Evolutionary conservation across 2,329 filamentous ascomycete genomes (phyloP), one percentile per base, ranked within the genome.

Genomic region (Paecilomyces fulvus): DNA sequence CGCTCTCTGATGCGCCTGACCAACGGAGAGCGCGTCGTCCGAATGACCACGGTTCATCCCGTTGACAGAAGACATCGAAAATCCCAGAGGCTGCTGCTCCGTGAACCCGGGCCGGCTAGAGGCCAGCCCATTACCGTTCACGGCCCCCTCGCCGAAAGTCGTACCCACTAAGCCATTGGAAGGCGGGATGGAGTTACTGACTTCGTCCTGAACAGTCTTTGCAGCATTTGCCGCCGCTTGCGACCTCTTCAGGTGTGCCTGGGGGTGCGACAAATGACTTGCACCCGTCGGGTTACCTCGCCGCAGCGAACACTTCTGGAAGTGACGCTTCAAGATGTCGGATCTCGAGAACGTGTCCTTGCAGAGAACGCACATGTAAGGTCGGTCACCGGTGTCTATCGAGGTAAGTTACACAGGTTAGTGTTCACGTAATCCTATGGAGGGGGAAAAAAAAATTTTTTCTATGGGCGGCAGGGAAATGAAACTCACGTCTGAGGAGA

Each of bases 301-400:
- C 67, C 94, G 87, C 63, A 96, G 90, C 43, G 94, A 96, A 78
- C 94, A 99, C 80, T 99, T 99, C 75, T 96, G 92, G 77, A 97
- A 99, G 77, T 99, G 94, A 63, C 94, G 90, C 81, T 99, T 99
- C 67, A 99, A 79, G 63, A 99, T 97, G 71, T 99, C 94, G 80
- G 91, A 96, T 73, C 94, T 87, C 52, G 90, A 96, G 76, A 99
- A 99, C 31, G 92, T 97, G 75, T 97, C 94, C 73, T 94, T 91
- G 80, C 94, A 99, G 53, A 99, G 81, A 63, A 95, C 90, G 77
- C 94, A 99, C 85, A 95, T 95, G 79, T 99, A 99, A 56, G 94
- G 94, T 63, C 94, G 90, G 74, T 97, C 92, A 68, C 94, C 94
- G 60, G 94, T 97, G 79, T 99, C 92, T 96, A 66, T 50, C 56